phyloP scores from a whole-genome alignment of 305 asterid species.

The Withania somnifera region DNA sequence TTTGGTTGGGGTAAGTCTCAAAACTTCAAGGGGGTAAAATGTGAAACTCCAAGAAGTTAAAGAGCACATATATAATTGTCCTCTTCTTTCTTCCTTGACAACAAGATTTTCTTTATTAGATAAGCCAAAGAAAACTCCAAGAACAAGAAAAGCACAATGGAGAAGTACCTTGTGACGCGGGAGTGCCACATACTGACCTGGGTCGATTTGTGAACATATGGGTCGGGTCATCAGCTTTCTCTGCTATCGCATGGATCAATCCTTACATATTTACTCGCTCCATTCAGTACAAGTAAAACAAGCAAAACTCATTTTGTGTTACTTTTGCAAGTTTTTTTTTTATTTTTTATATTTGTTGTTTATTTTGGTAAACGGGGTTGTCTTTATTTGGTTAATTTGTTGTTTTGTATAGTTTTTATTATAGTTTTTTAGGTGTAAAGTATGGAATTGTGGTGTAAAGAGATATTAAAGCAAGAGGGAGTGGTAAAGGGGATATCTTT shows the following conservation, averaged over 20 bases:
- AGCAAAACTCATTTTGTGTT: too few relatives aligned
- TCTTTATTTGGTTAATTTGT: too few relatives aligned
- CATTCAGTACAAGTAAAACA: too few relatives aligned
- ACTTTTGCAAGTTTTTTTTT: too few relatives aligned
- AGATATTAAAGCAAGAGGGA: background rate
- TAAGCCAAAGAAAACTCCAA: background rate
- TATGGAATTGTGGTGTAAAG: background rate
- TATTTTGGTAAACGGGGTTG: background rate
- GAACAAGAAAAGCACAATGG: conserved; percentile 26
- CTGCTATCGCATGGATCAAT: conserved; percentile 50
- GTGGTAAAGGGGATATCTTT: background rate
- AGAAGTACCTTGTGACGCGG: conserved; percentile 91
- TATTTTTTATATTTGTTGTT: background rate
- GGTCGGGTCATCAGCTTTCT: conserved; percentile 69
- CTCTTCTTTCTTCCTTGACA: too few relatives aligned
- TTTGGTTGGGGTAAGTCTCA: background rate
- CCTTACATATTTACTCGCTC: conserved; percentile 85
- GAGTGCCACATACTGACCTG: conserved; percentile 74
- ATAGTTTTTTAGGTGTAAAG: too few relatives aligned
- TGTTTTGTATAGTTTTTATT: too few relatives aligned
- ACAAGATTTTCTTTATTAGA: background rate
- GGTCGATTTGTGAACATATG: conserved; percentile 51
- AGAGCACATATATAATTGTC: background rate
- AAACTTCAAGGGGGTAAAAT: background rate
- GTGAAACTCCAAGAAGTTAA: background rate